Evolutionary conservation across 164 flowering plant species (phyloP), one percentile per base, ranked within the genome.

Genomic region (Malania oleifera): DNA sequence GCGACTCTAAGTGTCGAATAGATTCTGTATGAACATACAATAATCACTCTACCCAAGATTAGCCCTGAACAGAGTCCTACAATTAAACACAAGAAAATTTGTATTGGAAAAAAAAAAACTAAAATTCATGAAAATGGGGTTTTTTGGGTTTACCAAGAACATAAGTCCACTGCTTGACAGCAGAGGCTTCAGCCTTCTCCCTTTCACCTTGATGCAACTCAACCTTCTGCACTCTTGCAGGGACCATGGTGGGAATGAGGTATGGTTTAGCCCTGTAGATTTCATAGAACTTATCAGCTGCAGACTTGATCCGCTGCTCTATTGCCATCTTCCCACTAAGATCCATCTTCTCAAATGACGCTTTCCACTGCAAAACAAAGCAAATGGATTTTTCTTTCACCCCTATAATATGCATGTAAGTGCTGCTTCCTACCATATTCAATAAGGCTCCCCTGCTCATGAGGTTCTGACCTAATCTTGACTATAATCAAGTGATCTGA

Each of bases 101-200:
- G n/a, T n/a, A n/a, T n/a, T n/a, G n/a, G n/a, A n/a, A n/a, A n/a
- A n/a, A n/a, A n/a, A n/a, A n/a, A n/a, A n/a, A n/a, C n/a, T n/a
- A n/a, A n/a, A n/a, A n/a, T n/a, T n/a, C n/a, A n/a, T n/a, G n/a
- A n/a, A n/a, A 24, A 25, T 18, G 0, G 15, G 31, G n/a, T 10
- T 27, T 26, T n/a, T n/a, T n/a, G n/a, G n/a, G 22, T 39, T 52
- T 31, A 54, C 58, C 58, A 6, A 17, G 7, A 18, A 23, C 23
- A 38, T 27, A 54, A 20, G 58, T 34, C 58, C 58, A 54, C 2
- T 8, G 22, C 26, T 54, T 54, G 58, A 54, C 45, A 4, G 58
- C 19, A 12, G n/a, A n/a, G n/a, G n/a, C n/a, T n/a, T 45, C 58
- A 34, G 38, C 45, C 18, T 24, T 7, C 20, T 54, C n/a, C 58